Evolutionary conservation across 805 yeast species (phyloP), one percentile per base, ranked within the genome.

Genomic region (Nakazawaea laoshanensis): DNA sequence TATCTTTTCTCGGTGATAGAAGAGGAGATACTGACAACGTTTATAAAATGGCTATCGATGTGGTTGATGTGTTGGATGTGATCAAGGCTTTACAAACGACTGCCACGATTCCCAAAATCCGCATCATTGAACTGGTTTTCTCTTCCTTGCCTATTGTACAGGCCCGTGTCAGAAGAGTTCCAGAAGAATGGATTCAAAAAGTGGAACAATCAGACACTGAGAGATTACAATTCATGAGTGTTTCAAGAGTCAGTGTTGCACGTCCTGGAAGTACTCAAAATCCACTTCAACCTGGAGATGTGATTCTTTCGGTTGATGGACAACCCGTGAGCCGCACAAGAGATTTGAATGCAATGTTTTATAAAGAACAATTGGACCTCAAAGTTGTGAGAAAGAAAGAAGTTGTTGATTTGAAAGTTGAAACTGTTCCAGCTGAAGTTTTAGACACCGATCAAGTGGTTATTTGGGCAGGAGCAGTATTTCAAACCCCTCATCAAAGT

Each of bases 401-500:
- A 46, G 76, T 78, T 37, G 37, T 77, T 35, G 74, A 71, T 30
- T 44, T 87, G 15, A 55, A 51, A 13, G 86, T 83, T 7, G 77
- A 81, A 8, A 76, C 94, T 3, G 69, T 74, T 2, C 69, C 71
- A 14, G 67, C 87, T 3, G 60, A 65, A 19, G 65, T 67, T 24
- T 57, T 74, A 29, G 61, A 67, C 36, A 85, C 94, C 2, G 68
- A 71, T 24, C 77, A 78, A 35, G 60, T 85, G 24, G 77, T 83
- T 7, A 64, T 70, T 30, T 88, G 95, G 92, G 74, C 87, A 33
- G 96, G 96, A 15, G 78, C 87, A 24, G 58, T 80, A 5, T 54
- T 88, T 21, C 96, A 88, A 50, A 69, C 74, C 24, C 95, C 96
- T n/a, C 96, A 86, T 53, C 94, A 82, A 49, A 89, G 92, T 7